Evolutionary conservation across 768 basidiomycete genomes (phyloP), one percentile per base, ranked within the genome.

Genomic region (Dentipellis fragilis): DNA sequence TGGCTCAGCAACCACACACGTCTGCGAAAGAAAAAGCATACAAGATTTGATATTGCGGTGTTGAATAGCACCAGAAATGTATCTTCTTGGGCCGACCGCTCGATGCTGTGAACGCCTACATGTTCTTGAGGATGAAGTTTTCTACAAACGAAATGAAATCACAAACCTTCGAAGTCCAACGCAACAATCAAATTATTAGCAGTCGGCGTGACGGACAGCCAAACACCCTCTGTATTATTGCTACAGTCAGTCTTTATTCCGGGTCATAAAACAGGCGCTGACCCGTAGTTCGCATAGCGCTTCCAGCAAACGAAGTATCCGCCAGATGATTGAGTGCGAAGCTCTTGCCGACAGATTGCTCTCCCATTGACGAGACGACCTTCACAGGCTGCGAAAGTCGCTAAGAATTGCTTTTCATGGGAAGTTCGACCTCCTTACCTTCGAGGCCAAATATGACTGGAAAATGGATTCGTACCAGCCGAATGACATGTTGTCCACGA

Each of bases 391-490:
- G 53, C 12, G 19, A 39, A 51, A 40, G 48, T 14, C 22, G 6
- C 3, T 22, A 49, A 22, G 22, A 38, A 51, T 40, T 54, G 52
- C 35, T 38, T 1, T 0, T 12, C 1, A 14, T 22, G 2, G 9
- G 14, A 10, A 34, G 7, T 10, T 7, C 12, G 17, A 34, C 19
- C 48, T 37, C 2, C 46, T 6, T 47, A 75, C 81, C 73, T 78
- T 84, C 17, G 69, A 69, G 0, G 79, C 77, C 77, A 80, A 75
- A 54, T 84, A 84, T 0, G 81, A 83, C 59, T 77, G 77, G 57
- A 84, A 80, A 14, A 84, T 68, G 2, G 78, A 78, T 58, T 84
- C 83, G 34, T 83, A 83, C 83, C 83, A 84, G 1, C 81, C 81
- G 53, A 84, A 75, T 1, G 79, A 75, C 4, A 84, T 63, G 49